A percentile compares a stretch with the other conserved stretches of the same genome.
phyloP scores from a whole-genome alignment of 1,284 basidiomycete genomes.

The Tremellales sp. region DNA sequence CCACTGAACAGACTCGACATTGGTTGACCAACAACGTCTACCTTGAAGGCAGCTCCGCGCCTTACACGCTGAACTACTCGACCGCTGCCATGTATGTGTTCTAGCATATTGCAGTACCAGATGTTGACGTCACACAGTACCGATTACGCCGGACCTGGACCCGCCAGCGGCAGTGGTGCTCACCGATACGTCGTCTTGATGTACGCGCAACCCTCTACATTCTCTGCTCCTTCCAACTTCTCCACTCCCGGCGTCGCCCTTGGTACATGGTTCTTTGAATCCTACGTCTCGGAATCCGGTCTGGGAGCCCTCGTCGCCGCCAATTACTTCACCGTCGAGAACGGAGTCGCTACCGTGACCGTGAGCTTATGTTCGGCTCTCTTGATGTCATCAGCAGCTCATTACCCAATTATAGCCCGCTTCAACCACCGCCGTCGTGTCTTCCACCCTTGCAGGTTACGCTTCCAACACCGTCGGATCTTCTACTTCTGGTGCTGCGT shows the following conservation, averaged over 20 bases:
- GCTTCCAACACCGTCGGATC: slow-evolving; percentile 21
- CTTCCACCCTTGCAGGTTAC: slow-evolving; percentile 54
- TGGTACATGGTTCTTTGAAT: slow-evolving; percentile 54
- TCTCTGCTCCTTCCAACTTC: slow-evolving; percentile 61
- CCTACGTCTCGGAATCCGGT: slow-evolving; percentile 39
- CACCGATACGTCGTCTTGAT: slow-evolving; percentile 69
- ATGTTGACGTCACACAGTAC: slow-evolving; percentile 48
- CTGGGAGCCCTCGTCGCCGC: slow-evolving; percentile 48
- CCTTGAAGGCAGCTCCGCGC: slow-evolving; percentile 39
- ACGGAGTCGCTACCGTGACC: slow-evolving; percentile 58
- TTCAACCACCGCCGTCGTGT: slow-evolving; percentile 61
- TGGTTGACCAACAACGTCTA: slow-evolving; percentile 71
- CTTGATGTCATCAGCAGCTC: background rate
- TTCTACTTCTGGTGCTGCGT: slow-evolving; percentile 6
- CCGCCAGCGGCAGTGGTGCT: slow-evolving; percentile 62
- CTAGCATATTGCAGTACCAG: slow-evolving; percentile 12
- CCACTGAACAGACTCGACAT: slow-evolving; percentile 57
- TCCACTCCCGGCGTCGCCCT: slow-evolving; percentile 56
- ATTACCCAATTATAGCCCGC: slow-evolving; percentile 45
- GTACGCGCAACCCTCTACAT: slow-evolving; percentile 59
- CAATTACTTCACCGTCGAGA: slow-evolving; percentile 71
- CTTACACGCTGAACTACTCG: slow-evolving; percentile 54
- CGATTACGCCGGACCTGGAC: slow-evolving; percentile 68
- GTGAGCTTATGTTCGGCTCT: slow-evolving; percentile 28
- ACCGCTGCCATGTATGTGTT: slow-evolving; percentile 51